These are phyloP conservation scores for Pulveroboletus sp. DNA, from an alignment of 768 basidiomycete species.

Conservation along the genomic window DNA sequence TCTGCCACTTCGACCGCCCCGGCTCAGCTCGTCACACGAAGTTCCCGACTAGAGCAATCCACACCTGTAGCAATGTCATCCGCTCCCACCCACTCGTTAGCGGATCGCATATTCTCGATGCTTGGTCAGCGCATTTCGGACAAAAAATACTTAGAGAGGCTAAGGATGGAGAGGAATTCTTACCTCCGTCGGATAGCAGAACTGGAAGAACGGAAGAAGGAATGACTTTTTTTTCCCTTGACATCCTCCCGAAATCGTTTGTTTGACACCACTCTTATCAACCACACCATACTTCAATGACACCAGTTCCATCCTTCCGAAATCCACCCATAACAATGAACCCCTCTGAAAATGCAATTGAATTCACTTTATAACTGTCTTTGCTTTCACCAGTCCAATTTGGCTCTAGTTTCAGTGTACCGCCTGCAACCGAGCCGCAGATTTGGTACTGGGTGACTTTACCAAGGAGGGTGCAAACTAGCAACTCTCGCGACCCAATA, in stretches of 20 bases:
- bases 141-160: slow-evolving; percentile 61
- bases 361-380: slow-evolving; percentile 60
- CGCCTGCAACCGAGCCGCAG: slow-evolving; percentile 34
- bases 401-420: slow-evolving; percentile 39
- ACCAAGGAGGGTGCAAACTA: slow-evolving; percentile 62
- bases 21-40: background rate
- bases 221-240: background rate
- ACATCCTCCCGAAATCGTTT: background rate
- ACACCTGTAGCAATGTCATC: background rate
- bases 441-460: slow-evolving; percentile 49
- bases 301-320: slow-evolving; percentile 50
- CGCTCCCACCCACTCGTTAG: slow-evolving; percentile 16
- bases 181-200: slow-evolving; percentile 56
- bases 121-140: slow-evolving; percentile 52
- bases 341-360: slow-evolving; percentile 45
- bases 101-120: slow-evolving; percentile 36
- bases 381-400: slow-evolving; percentile 45
- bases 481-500: slow-evolving; percentile 40
- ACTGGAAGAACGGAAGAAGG: slow-evolving; percentile 41
- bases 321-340: slow-evolving; percentile 63
- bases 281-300: slow-evolving; percentile 57
- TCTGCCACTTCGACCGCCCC: slow-evolving; percentile 27
- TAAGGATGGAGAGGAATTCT: slow-evolving; percentile 54
- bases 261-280: slow-evolving; percentile 3
- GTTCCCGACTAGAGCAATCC: too few relatives aligned